Base-by-base conservation (phyloP, 2,329 filamentous ascomycete genomes). In the Cordyceps javanica region DNA sequence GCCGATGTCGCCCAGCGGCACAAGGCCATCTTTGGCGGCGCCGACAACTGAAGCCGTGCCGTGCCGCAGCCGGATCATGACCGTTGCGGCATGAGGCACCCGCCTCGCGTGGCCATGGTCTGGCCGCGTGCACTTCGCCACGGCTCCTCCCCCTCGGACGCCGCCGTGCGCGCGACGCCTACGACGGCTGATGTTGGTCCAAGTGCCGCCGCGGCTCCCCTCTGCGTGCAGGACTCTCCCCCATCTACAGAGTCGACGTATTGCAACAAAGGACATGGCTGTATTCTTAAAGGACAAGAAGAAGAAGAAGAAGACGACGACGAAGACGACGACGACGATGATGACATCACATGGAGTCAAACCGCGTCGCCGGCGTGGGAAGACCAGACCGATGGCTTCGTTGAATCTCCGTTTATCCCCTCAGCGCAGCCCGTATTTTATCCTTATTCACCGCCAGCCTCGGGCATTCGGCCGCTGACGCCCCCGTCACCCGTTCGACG, bases 1-100 rank as follows among this genome's bases (percentile, higher is more conserved):
- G 92, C 96, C 16, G 89, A 97, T 59, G 87, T 85, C 36, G 94
- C 91, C 34, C 92, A 97, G 73, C 82, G 86, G 51, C 84, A 91
- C 69, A 89, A 88, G 67, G 78, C 85, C 60, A 87, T 97, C 53
- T 97, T 97, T 69, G 65, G 75, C 36, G 91, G 89, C 67, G 26
- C 26, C 9, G 81, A 83, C 56, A 69, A 72, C 63, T 73, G 70
- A 73, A 62, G 67, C 56, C 62, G 64, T 38, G 64, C 16, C 41
- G 5, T n/a, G 25, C 39, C 8, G 25, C 41, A 13, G 38, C 39
- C 19, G 16, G n/a, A 19, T 34, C 65, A 64, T 60, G 65, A 65
- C 62, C 65, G 65, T 63, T 53, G 57, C 62, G 30, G n/a, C n/a
- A n/a, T n/a, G n/a, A n/a, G n/a, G n/a, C n/a, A 62, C 59, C 65